A percentile compares a stretch with the other conserved stretches of the same genome.
Evolutionary conservation across 768 basidiomycete genomes (phyloP).

Genomic region (Rhizopogon sp.): DNA sequence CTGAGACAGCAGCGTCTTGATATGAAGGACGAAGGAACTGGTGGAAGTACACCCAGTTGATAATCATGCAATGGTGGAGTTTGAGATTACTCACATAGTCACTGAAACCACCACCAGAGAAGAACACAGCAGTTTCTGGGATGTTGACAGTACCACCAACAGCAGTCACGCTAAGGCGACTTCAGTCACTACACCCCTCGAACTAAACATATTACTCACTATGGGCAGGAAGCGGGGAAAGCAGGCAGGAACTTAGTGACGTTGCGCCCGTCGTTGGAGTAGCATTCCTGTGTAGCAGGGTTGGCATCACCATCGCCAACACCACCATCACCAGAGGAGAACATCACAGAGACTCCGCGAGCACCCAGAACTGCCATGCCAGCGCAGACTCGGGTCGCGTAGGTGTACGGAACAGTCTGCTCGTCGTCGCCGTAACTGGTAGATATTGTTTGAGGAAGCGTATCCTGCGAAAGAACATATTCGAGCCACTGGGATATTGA

Average conservation of each 20-base stretch:
- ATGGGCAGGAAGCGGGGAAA: constrained; percentile 63
- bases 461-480: constrained; percentile 39
- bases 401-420: constrained; percentile 61
- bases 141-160: constrained; percentile 62
- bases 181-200: neutral
- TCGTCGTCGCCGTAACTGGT: constrained; percentile 74
- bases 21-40: constrained; percentile 53
- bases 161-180: constrained; percentile 50
- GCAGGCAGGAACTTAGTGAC: constrained; percentile 46
- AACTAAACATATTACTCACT: constrained; percentile 26
- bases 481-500: constrained; percentile 51
- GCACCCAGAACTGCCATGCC: constrained; percentile 63
- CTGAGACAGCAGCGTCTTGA: constrained; percentile 40
- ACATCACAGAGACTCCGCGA: constrained; percentile 62
- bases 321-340: constrained; percentile 64
- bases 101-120: constrained; percentile 77
- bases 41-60: neutral
- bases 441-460: constrained; percentile 56
- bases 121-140: constrained; percentile 55
- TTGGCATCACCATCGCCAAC: constrained; percentile 63
- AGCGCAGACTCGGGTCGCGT: constrained; percentile 52
- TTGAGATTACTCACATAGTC: constrained; percentile 38
- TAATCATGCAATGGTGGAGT: neutral
- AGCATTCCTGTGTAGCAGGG: constrained; percentile 50
- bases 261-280: constrained; percentile 56